Evolutionary conservation across 768 basidiomycete species (phyloP), one percentile per base, ranked within the genome.

Genomic region (Boletus rex-veris): DNA sequence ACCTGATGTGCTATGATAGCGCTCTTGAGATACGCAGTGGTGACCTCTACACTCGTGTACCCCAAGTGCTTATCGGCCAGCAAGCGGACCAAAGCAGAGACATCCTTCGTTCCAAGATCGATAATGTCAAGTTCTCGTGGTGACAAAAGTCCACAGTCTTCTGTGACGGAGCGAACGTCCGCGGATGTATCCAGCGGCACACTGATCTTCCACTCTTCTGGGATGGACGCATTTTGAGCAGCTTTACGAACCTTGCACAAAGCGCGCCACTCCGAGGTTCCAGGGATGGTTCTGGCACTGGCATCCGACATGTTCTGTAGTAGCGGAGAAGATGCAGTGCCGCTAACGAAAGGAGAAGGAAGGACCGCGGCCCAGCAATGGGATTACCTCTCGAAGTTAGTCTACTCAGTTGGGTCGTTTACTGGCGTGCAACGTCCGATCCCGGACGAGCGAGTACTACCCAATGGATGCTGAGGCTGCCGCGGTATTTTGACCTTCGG

Each of bases 11-110:
- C 64, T 15, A 68, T 21, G 46, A 68, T 43, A 12, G 66, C 64
- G 18, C 66, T 68, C 59, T 66, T 67, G 53, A 65, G 63, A 41
- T 67, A 67, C 1, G 66, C 66, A 1, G 59, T 63, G 16, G 66
- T 68, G 36, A 66, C 66, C 24, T 66, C 66, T 6, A 66, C 5
- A 43, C 62, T 67, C 28, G 66, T 63, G 50, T 63, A 67, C 38
- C 58, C 62, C 19, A 60, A 58, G 14, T 50, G 24, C 42, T 40
- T 59, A 45, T 65, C 54, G 14, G 56, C 52, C n/a, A 67, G 66
- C 50, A 61, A 33, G 44, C 47, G 52, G 18, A 55, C 64, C 48
- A 67, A 55, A 14, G 58, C 53, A 36, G 50, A 52, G 18, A 67
- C 66, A n/a, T 68, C 59, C n/a, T 50, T 65, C 6, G 59, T 55